Evolutionary conservation across 805 yeast species (phyloP).

Genomic region (Henningerozyma blattae): DNA sequence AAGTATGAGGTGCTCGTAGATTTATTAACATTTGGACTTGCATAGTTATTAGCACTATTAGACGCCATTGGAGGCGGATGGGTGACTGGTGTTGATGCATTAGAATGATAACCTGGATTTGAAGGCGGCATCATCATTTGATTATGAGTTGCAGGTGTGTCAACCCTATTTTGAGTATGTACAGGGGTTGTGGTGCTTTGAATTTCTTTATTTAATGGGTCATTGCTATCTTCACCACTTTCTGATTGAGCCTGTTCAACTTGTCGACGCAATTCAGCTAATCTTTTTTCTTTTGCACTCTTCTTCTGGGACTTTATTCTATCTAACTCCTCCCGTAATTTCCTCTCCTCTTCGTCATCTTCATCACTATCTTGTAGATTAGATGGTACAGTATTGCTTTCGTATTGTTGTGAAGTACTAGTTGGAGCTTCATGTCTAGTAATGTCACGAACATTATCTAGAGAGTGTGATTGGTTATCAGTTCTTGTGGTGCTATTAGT

Average conservation of each 20-base stretch:
- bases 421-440: too few relatives aligned
- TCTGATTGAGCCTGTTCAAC: constrained; percentile 40
- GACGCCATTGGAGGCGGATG: too few relatives aligned
- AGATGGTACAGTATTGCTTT: not conserved
- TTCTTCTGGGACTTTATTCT: constrained; percentile 39
- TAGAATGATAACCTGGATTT: constrained; percentile 55
- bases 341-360: constrained; percentile 33
- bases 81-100: too few relatives aligned
- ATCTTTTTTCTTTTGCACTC: constrained; percentile 46
- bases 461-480: not conserved
- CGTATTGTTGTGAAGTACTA: not conserved
- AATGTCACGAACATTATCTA: too few relatives aligned
- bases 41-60: too few relatives aligned
- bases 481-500: not conserved
- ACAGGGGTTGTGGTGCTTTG: not conserved
- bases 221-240: too few relatives aligned
- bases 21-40: too few relatives aligned
- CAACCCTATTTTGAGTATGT: constrained; percentile 1
- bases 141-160: not conserved
- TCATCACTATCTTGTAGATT: constrained; percentile 26
- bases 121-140: not conserved
- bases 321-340: constrained; percentile 27
- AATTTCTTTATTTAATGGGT: too few relatives aligned
- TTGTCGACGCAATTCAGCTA: constrained; percentile 46
- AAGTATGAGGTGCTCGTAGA: constrained; percentile 11